These are phyloP conservation scores for Leishmania lainsoni DNA, from an alignment of 208 protist genomes.

Conservation along the genomic window DNA sequence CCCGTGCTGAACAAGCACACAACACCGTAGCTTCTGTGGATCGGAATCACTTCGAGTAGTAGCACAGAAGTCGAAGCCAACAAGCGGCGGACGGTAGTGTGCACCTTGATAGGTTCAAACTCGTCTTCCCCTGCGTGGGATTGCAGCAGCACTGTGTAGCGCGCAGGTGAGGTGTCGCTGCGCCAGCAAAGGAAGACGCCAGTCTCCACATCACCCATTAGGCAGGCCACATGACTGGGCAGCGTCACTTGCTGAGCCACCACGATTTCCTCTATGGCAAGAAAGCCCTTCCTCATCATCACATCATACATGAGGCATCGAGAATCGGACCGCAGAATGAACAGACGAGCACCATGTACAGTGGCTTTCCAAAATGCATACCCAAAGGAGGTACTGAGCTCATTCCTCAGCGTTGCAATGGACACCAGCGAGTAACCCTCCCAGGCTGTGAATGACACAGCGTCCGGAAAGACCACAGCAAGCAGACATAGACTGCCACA, in stretches of 20 bases:
- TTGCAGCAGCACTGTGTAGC: constrained; percentile 24
- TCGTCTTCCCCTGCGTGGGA: constrained; percentile 7
- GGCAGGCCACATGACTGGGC: constrained; percentile 15
- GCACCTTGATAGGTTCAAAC: constrained; percentile 14
- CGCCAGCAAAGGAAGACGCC: constrained; percentile 29
- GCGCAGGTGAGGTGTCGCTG: constrained; percentile 3
- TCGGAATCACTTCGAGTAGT: constrained; percentile 35
- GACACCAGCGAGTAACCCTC: constrained; percentile 12
- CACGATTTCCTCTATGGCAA: constrained; percentile 17
- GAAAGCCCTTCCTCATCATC: constrained; percentile 12
- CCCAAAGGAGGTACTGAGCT: constrained; percentile 29
- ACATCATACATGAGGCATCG: constrained; percentile 36
- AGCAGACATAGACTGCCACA: constrained; percentile 8
- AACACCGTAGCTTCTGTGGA: constrained; percentile 28
- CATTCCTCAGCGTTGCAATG: constrained; percentile 31
- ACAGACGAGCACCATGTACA: constrained; percentile 16
- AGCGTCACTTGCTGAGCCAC: constrained; percentile 21
- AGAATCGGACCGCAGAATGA: constrained; percentile 30
- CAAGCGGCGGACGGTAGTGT: not conserved
- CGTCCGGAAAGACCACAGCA: constrained; percentile 34
- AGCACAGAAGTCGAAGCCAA: constrained; percentile 1
- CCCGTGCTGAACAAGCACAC: constrained; percentile 37
- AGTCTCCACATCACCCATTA: constrained; percentile 9
- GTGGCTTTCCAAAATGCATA: constrained; percentile 28
- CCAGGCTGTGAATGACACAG: constrained; percentile 30